phyloP scores from a whole-genome alignment of 192 early-diverging fungal genomes.

The Phlyctochytrium arcticum region DNA sequence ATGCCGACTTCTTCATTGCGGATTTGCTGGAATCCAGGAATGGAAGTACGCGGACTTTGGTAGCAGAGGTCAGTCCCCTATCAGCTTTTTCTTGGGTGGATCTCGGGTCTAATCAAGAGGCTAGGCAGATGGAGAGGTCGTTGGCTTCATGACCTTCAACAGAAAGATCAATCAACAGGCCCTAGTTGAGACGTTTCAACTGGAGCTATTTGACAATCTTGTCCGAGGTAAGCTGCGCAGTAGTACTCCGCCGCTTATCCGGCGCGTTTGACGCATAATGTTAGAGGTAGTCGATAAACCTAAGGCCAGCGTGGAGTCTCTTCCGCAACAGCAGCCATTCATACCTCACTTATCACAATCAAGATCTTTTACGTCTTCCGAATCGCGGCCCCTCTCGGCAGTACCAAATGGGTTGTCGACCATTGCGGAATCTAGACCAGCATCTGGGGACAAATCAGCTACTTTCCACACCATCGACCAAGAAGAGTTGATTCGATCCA shows the following conservation, averaged over 20 bases:
- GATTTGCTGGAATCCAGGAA: slow-evolving; percentile 39
- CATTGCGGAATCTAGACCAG: too few relatives aligned
- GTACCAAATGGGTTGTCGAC: background rate
- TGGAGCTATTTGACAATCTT: slow-evolving; percentile 45
- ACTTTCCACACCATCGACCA: too few relatives aligned
- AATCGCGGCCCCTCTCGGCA: background rate
- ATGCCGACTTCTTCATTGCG: slow-evolving; percentile 42
- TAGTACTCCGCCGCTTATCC: background rate
- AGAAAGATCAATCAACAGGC: slow-evolving; percentile 37
- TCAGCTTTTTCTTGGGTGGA: background rate
- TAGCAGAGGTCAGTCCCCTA: slow-evolving; percentile 42
- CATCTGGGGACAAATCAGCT: too few relatives aligned
- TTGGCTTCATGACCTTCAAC: slow-evolving; percentile 51
- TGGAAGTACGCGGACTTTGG: slow-evolving; percentile 35
- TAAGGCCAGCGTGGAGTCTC: too few relatives aligned
- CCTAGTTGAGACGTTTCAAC: slow-evolving; percentile 34
- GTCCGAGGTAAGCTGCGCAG: slow-evolving; percentile 34
- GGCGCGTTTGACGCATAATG: background rate
- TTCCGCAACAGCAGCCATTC: background rate
- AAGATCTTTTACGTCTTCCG: background rate
- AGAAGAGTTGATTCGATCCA: too few relatives aligned
- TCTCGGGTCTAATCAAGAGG: too few relatives aligned
- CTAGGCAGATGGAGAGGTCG: slow-evolving; percentile 37
- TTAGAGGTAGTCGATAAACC: background rate
- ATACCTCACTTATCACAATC: background rate